Base-by-base conservation (phyloP, 306 rosid genomes). In the Cucurbita maxima region DNA sequence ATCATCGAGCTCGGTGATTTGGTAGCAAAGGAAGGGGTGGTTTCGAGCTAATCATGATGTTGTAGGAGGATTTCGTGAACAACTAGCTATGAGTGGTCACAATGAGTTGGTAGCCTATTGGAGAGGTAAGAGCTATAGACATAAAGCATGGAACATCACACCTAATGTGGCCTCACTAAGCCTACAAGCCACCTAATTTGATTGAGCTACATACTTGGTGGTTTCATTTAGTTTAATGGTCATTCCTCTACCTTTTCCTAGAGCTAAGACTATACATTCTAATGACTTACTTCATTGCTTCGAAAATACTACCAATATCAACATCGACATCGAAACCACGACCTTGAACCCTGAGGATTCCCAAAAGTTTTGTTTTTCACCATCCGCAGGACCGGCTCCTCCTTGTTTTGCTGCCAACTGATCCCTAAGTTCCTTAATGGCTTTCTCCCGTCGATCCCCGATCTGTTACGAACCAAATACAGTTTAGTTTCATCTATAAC, bases 381-480 rank as follows among this genome's bases (percentile, higher is more conserved):
- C 74, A 34, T 78, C 85, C 47, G 72, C 44, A 43, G 30, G 56
- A 52, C 66, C 5, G 3, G 64, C 86, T 74, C 43, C 82, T 0
- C 76, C 84, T 51, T 89, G 99, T 84, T 87, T 89, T 75, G 81
- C 87, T 45, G 87, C 86, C 70, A 95, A 67, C 81, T 89, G 90
- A 75, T 91, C 97, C 79, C 81, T 80, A 72, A 95, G 85, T 76
- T 95, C 99, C 80, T 91, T 89, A 40, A 95, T 75, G 58, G 96
- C 96, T 77, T 79, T 95, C 88, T 95, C 97, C 74, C 93, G 81
- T 61, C 96, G 84, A 73, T 91, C 99, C 37, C 91, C 97, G 84
- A 87, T 88, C 99, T 95, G 91, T 74, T 82, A 76, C 10, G 36
- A 76, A 14, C n/a, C 69, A 57, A 38, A 22, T 11, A 6, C 3